Percentiles rank a stretch among this genome's conserved stretches.
Conservation (phyloP, 1,284 basidiomycete species). For the Cutaneotrichosporon sp. region DNA sequence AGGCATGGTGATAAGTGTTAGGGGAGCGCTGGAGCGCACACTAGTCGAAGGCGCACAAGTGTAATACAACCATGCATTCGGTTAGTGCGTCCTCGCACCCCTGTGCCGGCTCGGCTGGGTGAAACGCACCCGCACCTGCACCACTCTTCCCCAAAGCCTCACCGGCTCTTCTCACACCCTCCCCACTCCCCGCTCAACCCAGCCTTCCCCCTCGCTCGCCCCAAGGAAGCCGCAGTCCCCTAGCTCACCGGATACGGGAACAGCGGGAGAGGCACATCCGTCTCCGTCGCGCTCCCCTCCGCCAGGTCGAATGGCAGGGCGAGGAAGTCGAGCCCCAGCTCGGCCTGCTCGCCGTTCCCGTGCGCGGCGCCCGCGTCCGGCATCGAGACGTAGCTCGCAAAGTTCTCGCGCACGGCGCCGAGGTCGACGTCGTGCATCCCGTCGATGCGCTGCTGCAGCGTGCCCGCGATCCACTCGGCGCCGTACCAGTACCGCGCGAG, state of each 20-base stretch:
- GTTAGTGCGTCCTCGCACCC: too few species aligned
- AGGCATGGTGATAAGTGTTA: too few species aligned
- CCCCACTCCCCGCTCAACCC: too few species aligned
- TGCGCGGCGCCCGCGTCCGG: constrained; percentile 33
- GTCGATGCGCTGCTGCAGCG: constrained; percentile 26
- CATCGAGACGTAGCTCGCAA: constrained; percentile 29
- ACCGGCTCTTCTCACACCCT: too few species aligned
- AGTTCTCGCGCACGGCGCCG: constrained; percentile 22
- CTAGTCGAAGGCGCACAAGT: too few species aligned
- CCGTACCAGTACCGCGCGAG: constrained; percentile 31
- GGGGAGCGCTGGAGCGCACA: too few species aligned
- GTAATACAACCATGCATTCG: too few species aligned
- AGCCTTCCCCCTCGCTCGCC: too few species aligned
- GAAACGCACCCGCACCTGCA: too few species aligned
- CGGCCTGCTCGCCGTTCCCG: neutral
- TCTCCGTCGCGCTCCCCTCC: constrained; percentile 20
- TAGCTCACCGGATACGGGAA: constrained; percentile 13
- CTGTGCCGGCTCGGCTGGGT: too few species aligned
- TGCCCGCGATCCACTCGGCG: constrained; percentile 29
- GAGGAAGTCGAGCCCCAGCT: constrained; percentile 19
- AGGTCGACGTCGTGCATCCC: constrained; percentile 31
- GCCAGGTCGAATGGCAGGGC: constrained; percentile 28
- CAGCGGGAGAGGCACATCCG: constrained; percentile 25
- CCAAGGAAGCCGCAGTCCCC: too few species aligned
- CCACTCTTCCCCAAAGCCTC: too few species aligned